These are phyloP conservation scores for Rhynchosporium agropyri DNA, from an alignment of 2,329 filamentous ascomycete species.

Conservation along the genomic window DNA sequence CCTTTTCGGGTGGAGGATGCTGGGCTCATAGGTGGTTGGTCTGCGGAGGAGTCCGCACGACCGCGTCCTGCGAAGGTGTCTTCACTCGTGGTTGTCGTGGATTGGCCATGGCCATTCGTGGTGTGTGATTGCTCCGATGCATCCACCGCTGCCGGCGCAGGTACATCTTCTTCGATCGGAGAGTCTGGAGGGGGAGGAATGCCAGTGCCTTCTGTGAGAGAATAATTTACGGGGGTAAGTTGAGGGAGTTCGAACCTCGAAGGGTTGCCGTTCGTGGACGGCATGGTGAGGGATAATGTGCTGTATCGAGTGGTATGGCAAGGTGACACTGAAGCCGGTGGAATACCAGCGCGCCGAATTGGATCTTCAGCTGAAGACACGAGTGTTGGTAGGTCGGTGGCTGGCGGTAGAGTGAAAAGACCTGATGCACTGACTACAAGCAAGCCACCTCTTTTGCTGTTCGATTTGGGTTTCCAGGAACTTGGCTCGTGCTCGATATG, in stretches of 20 bases:
- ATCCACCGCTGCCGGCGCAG: slow-evolving; percentile 25
- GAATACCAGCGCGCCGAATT: slow-evolving; percentile 11
- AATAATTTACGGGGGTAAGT: slow-evolving; percentile 40
- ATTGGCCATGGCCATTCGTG: slow-evolving; percentile 21
- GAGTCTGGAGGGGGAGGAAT: slow-evolving; percentile 43
- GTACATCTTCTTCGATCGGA: slow-evolving; percentile 39
- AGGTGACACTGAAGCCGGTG: slow-evolving; percentile 8
- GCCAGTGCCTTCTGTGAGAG: slow-evolving; percentile 43
- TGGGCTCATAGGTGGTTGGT: slow-evolving; percentile 36
- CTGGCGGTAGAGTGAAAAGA: slow-evolving; percentile 1
- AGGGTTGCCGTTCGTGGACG: slow-evolving; percentile 35
- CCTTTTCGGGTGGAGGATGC: slow-evolving; percentile 40
- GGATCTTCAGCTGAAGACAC: not conserved
- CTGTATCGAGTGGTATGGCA: slow-evolving; percentile 1
- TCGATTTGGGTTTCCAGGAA: slow-evolving; percentile 13
- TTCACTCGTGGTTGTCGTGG: slow-evolving; percentile 23
- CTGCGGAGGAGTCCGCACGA: slow-evolving; percentile 26
- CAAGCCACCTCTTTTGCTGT: slow-evolving; percentile 1
- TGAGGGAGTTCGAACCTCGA: slow-evolving; percentile 41
- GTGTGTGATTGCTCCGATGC: slow-evolving; percentile 11
- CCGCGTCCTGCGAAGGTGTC: slow-evolving; percentile 29
- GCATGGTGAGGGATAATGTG: slow-evolving; percentile 27
- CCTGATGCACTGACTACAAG: not conserved
- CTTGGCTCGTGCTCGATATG: slow-evolving; percentile 29
- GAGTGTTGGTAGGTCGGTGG: slow-evolving; percentile 1